A percentile compares a stretch with the other conserved stretches of the same genome.
These are phyloP conservation scores for Coemansia interrupta DNA, from an alignment of 192 early-diverging fungal genomes.

Conservation along the genomic window DNA sequence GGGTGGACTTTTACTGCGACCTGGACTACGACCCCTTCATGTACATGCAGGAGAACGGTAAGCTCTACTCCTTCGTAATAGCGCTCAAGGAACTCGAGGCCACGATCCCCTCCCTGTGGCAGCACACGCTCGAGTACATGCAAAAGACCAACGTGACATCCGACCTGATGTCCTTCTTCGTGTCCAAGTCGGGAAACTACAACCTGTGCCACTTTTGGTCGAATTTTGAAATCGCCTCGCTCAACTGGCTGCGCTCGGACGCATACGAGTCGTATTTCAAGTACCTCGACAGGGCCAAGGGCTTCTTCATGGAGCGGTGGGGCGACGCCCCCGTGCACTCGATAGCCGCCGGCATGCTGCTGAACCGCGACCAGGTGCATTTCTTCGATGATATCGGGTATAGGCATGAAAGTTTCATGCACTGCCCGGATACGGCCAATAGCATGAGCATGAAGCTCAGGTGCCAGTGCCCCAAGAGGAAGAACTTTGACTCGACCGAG, in stretches of 20 bases:
- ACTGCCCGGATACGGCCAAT: constrained; percentile 21
- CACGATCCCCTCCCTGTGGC: constrained; percentile 59
- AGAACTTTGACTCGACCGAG: constrained; percentile 27
- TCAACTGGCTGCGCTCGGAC: constrained; percentile 59
- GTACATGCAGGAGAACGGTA: constrained; percentile 71
- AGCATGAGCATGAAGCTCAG: constrained; percentile 9
- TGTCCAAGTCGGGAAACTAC: constrained; percentile 41
- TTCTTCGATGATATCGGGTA: constrained; percentile 78
- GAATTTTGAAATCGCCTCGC: constrained; percentile 75
- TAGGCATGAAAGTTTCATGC: constrained; percentile 42
- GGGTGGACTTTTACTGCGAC: constrained; percentile 77
- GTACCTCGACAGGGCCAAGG: constrained; percentile 62
- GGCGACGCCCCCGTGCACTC: constrained; percentile 79
- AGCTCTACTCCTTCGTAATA: constrained; percentile 68
- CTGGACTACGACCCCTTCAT: constrained; percentile 79
- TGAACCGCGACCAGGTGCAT: constrained; percentile 57
- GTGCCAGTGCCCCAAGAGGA: constrained; percentile 38
- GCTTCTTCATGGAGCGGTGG: constrained; percentile 80
- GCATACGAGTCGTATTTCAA: constrained; percentile 62
- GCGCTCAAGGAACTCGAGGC: constrained; percentile 52
- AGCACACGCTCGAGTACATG: constrained; percentile 46
- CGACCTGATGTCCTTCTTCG: constrained; percentile 44
- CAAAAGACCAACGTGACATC: constrained; percentile 21
- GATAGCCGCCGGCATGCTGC: constrained; percentile 57
- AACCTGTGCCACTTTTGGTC: constrained; percentile 78